Evolutionary conservation across 2,329 filamentous ascomycete genomes (phyloP), one percentile per base, ranked within the genome.

Genomic region (Penicillium sp.): DNA sequence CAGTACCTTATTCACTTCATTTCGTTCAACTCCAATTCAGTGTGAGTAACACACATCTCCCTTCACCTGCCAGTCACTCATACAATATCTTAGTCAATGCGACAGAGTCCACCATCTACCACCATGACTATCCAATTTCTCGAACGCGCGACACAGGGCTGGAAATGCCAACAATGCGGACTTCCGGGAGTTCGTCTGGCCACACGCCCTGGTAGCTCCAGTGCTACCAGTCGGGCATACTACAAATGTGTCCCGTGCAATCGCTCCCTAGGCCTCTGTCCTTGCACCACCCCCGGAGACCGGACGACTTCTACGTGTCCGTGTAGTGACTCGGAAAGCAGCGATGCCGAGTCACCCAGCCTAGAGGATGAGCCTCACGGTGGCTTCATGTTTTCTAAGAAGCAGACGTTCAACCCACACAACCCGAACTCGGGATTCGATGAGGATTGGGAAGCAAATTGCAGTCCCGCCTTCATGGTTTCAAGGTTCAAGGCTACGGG

Each of bases 381-480:
- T 6, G 11, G 9, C 26, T 10, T 27, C 14, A 37, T 58, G 44
- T 11, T 55, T 16, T n/a, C 49, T 1, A 35, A 27, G 26, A 42
- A 42, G 49, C 47, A 56, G 31, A 22, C 44, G 8, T 35, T 46
- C 35, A 56, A 52, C 26, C 52, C 49, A 5, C 55, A 60, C 47
- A 60, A 60, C 49, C 57, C 57, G n/a, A 46, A 62, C 9, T 31
- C 49, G 16, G 60, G 57, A 4, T 62, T 62, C 35, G 60, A 62
- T 48, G 57, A 60, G 39, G 60, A 62, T 44, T 62, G 60, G 60
- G 60, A 62, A 45, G 37, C 60, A 37, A 62, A 62, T 54, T 62
- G 60, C 31, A 57, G 35, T 29, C 57, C 57, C 4, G 60, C 57
- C n/a, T 62, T 54, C 31, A 62, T 62, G 60, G 60, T 62, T 14